Evolutionary conservation across 345 rosid species (phyloP), one percentile per base, ranked within the genome.

Genomic region (Psidium guajava): DNA sequence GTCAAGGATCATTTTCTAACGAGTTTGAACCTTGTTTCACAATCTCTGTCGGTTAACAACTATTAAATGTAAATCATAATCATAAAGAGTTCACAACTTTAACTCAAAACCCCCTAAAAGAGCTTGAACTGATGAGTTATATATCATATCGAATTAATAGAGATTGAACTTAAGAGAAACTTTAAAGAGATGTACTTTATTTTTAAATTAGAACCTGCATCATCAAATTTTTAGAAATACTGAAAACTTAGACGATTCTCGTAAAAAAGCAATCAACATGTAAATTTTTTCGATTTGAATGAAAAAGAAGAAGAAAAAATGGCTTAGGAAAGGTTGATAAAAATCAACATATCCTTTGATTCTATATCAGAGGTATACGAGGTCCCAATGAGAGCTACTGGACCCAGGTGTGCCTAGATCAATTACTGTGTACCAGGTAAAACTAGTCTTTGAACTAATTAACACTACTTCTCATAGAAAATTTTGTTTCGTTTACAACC

Each of bases 371-470:
- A 32, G 6, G 24, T 32, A 32, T 69, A 69, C 8, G 77, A 69
- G 77, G 47, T 69, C 24, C 44, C 44, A 11, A 36, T 36, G 0
- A 69, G 77, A 32, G 12, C 47, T 4, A 32, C 32, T 8, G 77
- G 77, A 8, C 77, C 77, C 2, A 8, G 75, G 42, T 18, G 20
- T 4, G 42, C 32, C 40, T 64, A 64, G 44, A 64, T 64, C 75
- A 24, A 24, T 64, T 28, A 61, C 42, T 8, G 0, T 15, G 28
- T 28, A 15, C 0, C 0, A 0, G 1, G 42, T 61, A 27, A 36
- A 61, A 61, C 1, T 15, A 2, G 5, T 28, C 0, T 16, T 28
- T 18, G 40, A 61, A 61, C 74, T 3, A 8, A 61, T 61, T 15
- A 61, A 15, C 21, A 61, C 21, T 14, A 27, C 28, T 28, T 61